A percentile compares a stretch with the other conserved stretches of the same genome.
Conservation (phyloP, 495 filamentous ascomycete species). For the Parachaetomium inaequale region DNA sequence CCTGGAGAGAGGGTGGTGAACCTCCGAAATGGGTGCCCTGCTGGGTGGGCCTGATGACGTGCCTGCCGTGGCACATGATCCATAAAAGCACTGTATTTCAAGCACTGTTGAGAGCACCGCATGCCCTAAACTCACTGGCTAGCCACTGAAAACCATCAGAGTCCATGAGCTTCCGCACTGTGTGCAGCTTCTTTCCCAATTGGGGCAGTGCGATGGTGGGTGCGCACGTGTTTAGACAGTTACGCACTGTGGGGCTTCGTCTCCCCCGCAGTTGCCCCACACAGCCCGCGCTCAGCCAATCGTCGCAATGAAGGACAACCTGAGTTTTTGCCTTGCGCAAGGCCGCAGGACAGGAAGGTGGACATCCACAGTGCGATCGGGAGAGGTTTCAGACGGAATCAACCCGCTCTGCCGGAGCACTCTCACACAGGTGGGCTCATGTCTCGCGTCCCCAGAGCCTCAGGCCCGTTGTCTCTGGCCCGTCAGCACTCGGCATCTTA, state of each 20-base stretch:
- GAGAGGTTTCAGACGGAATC: background rate
- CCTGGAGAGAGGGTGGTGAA: too few species aligned
- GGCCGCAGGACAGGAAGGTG: background rate
- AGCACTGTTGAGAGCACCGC: background rate
- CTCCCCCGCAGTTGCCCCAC: slow-evolving; percentile 3
- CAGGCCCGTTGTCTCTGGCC: background rate
- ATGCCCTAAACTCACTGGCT: background rate
- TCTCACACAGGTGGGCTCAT: background rate
- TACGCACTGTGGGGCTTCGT: background rate
- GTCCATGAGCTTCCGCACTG: background rate
- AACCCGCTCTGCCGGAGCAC: slow-evolving; percentile 2
- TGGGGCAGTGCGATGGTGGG: background rate
- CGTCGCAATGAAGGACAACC: background rate
- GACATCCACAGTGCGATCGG: slow-evolving; percentile 5
- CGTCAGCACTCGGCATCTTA: background rate
- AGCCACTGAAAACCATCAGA: background rate
- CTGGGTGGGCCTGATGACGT: background rate
- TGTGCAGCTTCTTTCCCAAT: background rate
- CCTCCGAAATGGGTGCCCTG: too few species aligned
- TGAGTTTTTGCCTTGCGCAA: background rate
- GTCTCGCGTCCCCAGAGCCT: background rate
- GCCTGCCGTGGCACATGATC: background rate
- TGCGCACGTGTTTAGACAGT: background rate
- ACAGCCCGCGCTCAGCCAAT: background rate
- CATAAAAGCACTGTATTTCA: background rate